Evolutionary conservation across 2,329 filamentous ascomycete genomes (phyloP).

Genomic region (Stagonosporopsis tanaceti): DNA sequence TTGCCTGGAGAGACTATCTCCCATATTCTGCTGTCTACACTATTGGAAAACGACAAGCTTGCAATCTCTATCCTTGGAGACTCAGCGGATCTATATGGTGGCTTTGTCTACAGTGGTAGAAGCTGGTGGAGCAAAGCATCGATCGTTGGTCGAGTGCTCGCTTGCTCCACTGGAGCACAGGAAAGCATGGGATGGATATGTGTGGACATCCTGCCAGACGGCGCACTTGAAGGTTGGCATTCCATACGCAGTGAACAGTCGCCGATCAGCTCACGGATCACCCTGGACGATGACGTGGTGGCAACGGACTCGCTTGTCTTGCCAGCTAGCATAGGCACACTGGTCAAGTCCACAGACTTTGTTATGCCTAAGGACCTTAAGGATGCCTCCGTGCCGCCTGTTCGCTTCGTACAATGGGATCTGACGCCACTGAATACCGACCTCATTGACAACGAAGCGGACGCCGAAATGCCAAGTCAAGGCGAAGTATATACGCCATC

Average conservation of each 20-base stretch:
- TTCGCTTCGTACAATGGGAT: slow-evolving; percentile 40
- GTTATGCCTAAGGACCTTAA: slow-evolving; percentile 47
- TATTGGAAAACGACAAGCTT: slow-evolving; percentile 63
- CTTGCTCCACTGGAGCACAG: slow-evolving; percentile 53
- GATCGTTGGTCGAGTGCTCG: slow-evolving; percentile 63
- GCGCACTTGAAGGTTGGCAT: slow-evolving; percentile 59
- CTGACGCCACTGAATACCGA: slow-evolving; percentile 35
- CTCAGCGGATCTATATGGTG: slow-evolving; percentile 61
- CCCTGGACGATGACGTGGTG: slow-evolving; percentile 38
- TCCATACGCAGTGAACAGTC: slow-evolving; percentile 52
- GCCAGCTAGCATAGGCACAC: slow-evolving; percentile 28
- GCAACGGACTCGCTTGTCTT: slow-evolving; percentile 47
- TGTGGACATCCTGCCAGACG: slow-evolving; percentile 51
- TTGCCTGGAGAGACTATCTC: slow-evolving; percentile 62
- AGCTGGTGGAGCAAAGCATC: slow-evolving; percentile 67
- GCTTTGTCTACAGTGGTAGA: slow-evolving; percentile 59
- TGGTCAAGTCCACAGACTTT: slow-evolving; percentile 48
- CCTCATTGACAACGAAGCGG: slow-evolving; percentile 33
- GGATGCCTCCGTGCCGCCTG: slow-evolving; percentile 21
- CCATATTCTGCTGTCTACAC: slow-evolving; percentile 63
- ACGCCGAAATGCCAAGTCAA: slow-evolving; percentile 23
- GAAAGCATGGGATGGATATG: slow-evolving; percentile 66
- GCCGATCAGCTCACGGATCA: slow-evolving; percentile 50
- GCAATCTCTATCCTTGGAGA: slow-evolving; percentile 60
- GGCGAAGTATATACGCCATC: slow-evolving; percentile 39